phyloP scores from a whole-genome alignment of 73 alveolate genomes.

The Blepharisma stoltei region DNA sequence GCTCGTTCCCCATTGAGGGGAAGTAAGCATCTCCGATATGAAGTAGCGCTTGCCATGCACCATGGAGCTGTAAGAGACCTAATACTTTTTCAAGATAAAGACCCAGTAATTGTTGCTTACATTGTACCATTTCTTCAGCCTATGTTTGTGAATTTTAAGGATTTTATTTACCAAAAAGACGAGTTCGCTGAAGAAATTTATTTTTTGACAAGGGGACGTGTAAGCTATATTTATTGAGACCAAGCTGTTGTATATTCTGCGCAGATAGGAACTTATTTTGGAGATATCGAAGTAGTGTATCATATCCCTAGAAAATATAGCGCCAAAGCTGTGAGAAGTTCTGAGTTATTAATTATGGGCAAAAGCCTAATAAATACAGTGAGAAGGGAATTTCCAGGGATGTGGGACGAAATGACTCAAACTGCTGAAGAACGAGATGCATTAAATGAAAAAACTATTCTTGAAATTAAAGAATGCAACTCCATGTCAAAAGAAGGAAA shows the following conservation, averaged over 20 bases:
- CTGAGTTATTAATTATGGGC: constrained; percentile 8
- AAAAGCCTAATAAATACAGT: neutral
- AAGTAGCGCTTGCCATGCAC: constrained; percentile 71
- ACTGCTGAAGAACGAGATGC: neutral
- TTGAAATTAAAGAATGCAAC: neutral
- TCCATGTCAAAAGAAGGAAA: neutral
- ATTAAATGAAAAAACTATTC: neutral
- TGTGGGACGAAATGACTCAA: constrained; percentile 20
- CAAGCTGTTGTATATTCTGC: constrained; percentile 40
- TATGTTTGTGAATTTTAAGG: constrained; percentile 51
- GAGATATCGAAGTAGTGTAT: constrained; percentile 62
- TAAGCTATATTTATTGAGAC: constrained; percentile 43
- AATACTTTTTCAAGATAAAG: constrained; percentile 59
- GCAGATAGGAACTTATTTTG: constrained; percentile 77
- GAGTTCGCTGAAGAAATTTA: constrained; percentile 70
- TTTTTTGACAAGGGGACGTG: constrained; percentile 67
- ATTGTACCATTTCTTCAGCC: constrained; percentile 73
- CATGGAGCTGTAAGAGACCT: constrained; percentile 65
- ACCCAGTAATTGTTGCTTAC: constrained; percentile 54
- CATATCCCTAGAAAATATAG: constrained; percentile 42
- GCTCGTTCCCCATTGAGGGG: too few relatives aligned
- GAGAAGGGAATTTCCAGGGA: neutral
- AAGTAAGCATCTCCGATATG: constrained; percentile 65
- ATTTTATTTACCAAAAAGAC: constrained; percentile 54
- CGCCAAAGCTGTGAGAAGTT: constrained; percentile 24